A percentile compares a stretch with the other conserved stretches of the same genome.
These are phyloP conservation scores for Fraxinus sp. DNA, from an alignment of 305 asterid species.

Conservation along the genomic window DNA sequence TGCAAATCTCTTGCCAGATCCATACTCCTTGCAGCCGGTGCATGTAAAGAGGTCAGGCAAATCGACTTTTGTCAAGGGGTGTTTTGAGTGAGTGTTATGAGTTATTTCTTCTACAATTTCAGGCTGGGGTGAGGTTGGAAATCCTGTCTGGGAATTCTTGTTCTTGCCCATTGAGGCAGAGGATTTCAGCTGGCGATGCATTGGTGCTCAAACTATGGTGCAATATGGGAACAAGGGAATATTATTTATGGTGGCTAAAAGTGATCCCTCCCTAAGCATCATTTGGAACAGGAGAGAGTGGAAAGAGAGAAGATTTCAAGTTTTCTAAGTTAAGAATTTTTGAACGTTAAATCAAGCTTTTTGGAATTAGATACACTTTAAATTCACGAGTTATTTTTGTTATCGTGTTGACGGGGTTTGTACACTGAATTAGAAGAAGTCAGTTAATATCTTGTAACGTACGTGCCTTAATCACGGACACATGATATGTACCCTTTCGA, in stretches of 20 bases:
- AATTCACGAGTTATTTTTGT: background rate
- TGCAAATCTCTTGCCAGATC: constrained; percentile 67
- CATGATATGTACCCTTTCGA: background rate
- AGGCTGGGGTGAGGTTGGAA: constrained; percentile 48
- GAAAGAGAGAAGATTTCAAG: background rate
- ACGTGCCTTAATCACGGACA: background rate
- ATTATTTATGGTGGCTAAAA: constrained; percentile 38
- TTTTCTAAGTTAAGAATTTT: background rate
- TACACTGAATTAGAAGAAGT: background rate
- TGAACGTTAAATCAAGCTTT: background rate
- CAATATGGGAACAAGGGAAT: constrained; percentile 28
- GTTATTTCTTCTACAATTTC: constrained; percentile 35
- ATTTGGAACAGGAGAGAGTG: constrained; percentile 14
- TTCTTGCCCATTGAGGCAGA: constrained; percentile 25
- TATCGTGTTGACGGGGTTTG: background rate
- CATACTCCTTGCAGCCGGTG: constrained; percentile 76
- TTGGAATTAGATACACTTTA: background rate
- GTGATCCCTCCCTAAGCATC: constrained; percentile 24
- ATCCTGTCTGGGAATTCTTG: constrained; percentile 26
- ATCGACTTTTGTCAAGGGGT: constrained; percentile 49
- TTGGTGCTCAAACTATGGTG: constrained; percentile 8
- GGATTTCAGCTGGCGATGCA: constrained; percentile 22
- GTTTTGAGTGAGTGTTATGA: constrained; percentile 63
- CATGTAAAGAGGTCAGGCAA: constrained; percentile 57
- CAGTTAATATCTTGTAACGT: background rate